Conservation (phyloP, 2,329 filamentous ascomycete genomes). For the Ascochyta viciae-villosae region DNA sequence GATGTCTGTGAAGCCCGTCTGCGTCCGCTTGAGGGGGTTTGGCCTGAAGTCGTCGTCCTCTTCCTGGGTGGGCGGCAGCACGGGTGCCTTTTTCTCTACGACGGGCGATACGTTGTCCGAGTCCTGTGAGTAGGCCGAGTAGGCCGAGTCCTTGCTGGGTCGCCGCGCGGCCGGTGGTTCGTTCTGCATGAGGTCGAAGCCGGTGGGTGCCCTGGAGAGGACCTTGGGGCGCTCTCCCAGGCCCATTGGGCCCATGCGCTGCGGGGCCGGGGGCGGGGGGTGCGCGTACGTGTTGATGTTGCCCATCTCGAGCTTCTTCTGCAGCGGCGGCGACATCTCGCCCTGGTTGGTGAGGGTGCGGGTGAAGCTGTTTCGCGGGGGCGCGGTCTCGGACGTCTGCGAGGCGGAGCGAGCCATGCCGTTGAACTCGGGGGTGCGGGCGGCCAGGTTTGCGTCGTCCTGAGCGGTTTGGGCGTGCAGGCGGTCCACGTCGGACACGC, state of each 20-base stretch:
- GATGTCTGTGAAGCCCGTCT: slow-evolving; percentile 59
- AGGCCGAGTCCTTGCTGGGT: slow-evolving; percentile 43
- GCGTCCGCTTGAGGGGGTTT: slow-evolving; percentile 62
- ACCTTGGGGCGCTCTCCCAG: slow-evolving; percentile 42
- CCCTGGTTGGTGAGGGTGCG: slow-evolving; percentile 43
- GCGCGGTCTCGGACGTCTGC: slow-evolving; percentile 31
- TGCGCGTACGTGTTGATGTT: slow-evolving; percentile 43
- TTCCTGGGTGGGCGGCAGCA: slow-evolving; percentile 40
- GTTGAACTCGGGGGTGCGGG: slow-evolving; percentile 36
- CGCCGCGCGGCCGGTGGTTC: slow-evolving; percentile 15
- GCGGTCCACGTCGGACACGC: slow-evolving; percentile 23
- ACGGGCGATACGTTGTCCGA: slow-evolving; percentile 31
- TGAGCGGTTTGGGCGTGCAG: slow-evolving; percentile 31
- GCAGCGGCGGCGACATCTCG: slow-evolving; percentile 47
- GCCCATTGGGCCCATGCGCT: slow-evolving; percentile 44
- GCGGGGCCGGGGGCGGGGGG: slow-evolving; percentile 36
- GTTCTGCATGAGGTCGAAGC: slow-evolving; percentile 38
- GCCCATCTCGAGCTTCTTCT: slow-evolving; percentile 47
- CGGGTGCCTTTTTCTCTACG: slow-evolving; percentile 30
- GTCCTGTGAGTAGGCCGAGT: slow-evolving; percentile 42
- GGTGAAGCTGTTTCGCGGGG: slow-evolving; percentile 40
- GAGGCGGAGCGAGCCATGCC: slow-evolving; percentile 33
- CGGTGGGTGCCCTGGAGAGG: slow-evolving; percentile 43
- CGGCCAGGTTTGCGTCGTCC: slow-evolving; percentile 41
- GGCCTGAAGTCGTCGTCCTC: slow-evolving; percentile 61